Evolutionary conservation across 2,329 filamentous ascomycete genomes (phyloP), one percentile per base, ranked within the genome.

Genomic region (Penicillium sp.): DNA sequence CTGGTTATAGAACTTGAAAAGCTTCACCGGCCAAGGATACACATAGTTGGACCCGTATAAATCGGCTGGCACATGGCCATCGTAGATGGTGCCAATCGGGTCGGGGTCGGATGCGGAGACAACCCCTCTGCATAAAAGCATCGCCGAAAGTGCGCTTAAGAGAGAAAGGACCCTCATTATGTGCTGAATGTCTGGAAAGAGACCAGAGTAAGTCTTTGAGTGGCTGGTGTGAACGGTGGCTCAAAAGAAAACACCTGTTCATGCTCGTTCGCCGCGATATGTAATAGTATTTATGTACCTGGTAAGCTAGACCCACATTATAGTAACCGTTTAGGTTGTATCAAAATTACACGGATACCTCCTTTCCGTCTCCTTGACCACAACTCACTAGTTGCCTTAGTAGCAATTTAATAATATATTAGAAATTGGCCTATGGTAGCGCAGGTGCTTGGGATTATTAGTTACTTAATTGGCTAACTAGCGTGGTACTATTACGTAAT

Each of bases 1-100:
- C 25, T 61, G 59, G 25, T 61, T 61, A 46, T 39, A 61, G 47
- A 61, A 61, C 8, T 59, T 59, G 53, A 48, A 61, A n/a, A 56
- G 53, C 43, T 61, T 61, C 45, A 61, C 59, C 19, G 52, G 59
- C 59, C 59, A 61, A 23, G 59, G 59, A 21, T 61, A 61, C 2
- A 16, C n/a, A 37, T 19, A 37, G 16, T 37, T 37, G 8, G 35
- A 37, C 14, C 35, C 35, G 35, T 37, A n/a, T 8, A 37, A 37
- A 37, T 10, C 4, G 35, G 35, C 16, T 8, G 35, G 35, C 6
- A 37, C 35, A 37, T 9, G 35, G 9, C 35, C 35, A 37, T 9
- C 3, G 35, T 37, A 37, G 35, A 37, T 37, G 14, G 35, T 37
- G 35, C 35, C 35, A 19, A 37, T 37, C 16, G 35, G 35, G 7